A percentile compares a stretch with the other conserved stretches of the same genome.
Evolutionary conservation across 2,329 filamentous ascomycete species (phyloP).

Genomic region (Xylaria sp.): DNA sequence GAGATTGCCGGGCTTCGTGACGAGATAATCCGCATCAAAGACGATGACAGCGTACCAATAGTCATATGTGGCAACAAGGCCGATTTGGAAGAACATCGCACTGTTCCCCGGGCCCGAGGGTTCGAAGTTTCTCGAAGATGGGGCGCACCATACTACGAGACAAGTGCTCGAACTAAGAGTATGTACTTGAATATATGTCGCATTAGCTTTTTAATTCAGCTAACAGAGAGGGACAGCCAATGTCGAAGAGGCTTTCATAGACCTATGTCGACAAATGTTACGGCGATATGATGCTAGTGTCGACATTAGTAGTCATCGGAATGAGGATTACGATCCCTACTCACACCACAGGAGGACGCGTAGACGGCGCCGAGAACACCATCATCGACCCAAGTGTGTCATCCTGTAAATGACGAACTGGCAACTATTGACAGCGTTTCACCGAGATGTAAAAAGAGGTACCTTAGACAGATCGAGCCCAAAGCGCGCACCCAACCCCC

Average conservation of each 20-base stretch:
- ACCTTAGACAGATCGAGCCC: not conserved
- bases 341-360: constrained; percentile 49
- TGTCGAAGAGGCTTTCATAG: constrained; percentile 89
- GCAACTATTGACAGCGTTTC: not conserved
- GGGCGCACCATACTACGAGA: constrained; percentile 92
- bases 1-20: constrained; percentile 85
- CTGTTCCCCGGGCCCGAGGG: constrained; percentile 79
- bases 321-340: constrained; percentile 55
- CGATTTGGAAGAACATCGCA: constrained; percentile 86
- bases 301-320: constrained; percentile 51
- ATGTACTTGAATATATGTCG: constrained; percentile 42
- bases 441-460: not conserved
- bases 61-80: constrained; percentile 94
- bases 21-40: constrained; percentile 91
- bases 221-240: constrained; percentile 65
- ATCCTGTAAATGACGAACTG: constrained; percentile 54
- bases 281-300: constrained; percentile 70
- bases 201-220: not conserved
- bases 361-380: constrained; percentile 48
- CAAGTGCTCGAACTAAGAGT: constrained; percentile 82
- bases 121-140: constrained; percentile 88
- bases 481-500: not conserved
- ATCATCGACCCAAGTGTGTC: constrained; percentile 55
- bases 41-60: constrained; percentile 84
- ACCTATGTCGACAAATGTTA: constrained; percentile 86